Percentiles rank a stretch among this genome's conserved stretches.
Evolutionary conservation across 1,139 yeast genomes (phyloP).

Genomic region (Wickerhamiella pararugosa): DNA sequence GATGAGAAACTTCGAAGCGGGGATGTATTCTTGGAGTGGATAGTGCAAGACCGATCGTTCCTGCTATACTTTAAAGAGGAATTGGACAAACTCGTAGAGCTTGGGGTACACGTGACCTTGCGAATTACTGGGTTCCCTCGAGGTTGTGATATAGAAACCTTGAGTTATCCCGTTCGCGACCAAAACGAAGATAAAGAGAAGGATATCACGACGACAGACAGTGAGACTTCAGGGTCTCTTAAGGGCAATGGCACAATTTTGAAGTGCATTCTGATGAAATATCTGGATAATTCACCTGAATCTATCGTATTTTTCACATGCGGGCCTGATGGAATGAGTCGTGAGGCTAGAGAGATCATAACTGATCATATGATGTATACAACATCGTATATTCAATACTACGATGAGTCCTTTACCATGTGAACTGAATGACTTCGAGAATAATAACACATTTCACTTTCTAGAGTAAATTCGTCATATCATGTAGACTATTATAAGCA

Average conservation of each 20-base stretch:
- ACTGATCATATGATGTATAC: neutral
- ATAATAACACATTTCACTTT: neutral
- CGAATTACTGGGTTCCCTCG: neutral
- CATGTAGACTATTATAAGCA: too few species aligned
- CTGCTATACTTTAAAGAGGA: constrained; percentile 3
- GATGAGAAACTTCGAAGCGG: neutral
- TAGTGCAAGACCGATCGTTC: neutral
- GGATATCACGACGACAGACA: neutral
- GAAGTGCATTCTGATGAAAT: neutral
- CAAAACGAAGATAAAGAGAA: neutral
- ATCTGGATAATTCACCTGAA: constrained; percentile 6
- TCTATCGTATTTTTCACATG: constrained; percentile 3
- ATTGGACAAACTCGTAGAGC: constrained; percentile 1
- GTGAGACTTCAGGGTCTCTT: neutral
- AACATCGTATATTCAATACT: constrained; percentile 5
- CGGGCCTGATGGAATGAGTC: constrained; percentile 4
- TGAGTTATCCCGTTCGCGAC: neutral
- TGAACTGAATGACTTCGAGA: neutral
- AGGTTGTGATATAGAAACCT: neutral
- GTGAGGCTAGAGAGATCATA: constrained; percentile 2
- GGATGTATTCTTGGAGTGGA: constrained; percentile 5
- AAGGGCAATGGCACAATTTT: neutral
- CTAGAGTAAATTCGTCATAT: too few species aligned
- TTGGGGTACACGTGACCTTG: constrained; percentile 1
- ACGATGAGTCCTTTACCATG: constrained; percentile 6